Conservation (phyloP, 768 basidiomycete species). For the Butyriboletus loyo region DNA sequence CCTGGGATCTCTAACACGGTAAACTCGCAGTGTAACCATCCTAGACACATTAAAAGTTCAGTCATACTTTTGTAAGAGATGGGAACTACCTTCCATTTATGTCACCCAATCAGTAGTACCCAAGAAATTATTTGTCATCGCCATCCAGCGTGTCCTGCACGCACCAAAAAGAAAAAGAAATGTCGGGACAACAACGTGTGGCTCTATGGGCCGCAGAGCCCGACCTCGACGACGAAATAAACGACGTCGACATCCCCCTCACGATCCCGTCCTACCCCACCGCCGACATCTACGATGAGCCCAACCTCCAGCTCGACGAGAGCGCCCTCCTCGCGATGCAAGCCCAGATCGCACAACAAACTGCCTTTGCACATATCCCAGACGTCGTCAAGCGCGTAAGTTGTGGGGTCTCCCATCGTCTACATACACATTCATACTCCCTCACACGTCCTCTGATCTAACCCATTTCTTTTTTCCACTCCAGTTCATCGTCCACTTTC, state of each 20-base stretch:
- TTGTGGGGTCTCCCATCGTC: slow-evolving; percentile 6
- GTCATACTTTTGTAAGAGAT: too few species aligned
- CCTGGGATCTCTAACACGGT: too few species aligned
- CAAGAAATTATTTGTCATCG: neutral
- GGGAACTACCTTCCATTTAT: slow-evolving; percentile 18
- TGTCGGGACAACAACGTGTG: slow-evolving; percentile 64
- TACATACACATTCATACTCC: neutral
- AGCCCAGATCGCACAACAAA: slow-evolving; percentile 81
- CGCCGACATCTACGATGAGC: slow-evolving; percentile 31
- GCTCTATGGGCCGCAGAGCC: slow-evolving; percentile 75
- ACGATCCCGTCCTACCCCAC: slow-evolving; percentile 26
- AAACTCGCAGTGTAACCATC: too few species aligned
- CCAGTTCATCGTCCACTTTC: slow-evolving; percentile 93
- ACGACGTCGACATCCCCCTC: slow-evolving; percentile 59
- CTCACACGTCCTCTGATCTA: neutral
- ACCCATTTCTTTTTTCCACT: neutral
- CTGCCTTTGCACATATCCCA: slow-evolving; percentile 78
- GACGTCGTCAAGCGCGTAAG: slow-evolving; percentile 85
- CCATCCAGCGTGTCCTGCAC: neutral
- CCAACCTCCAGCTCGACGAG: slow-evolving; percentile 66
- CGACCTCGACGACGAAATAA: slow-evolving; percentile 73
- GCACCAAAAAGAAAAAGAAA: neutral
- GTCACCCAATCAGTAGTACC: neutral
- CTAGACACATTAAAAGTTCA: too few species aligned
- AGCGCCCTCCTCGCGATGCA: slow-evolving; percentile 68